Evolutionary conservation across 805 yeast genomes (phyloP), one percentile per base, ranked within the genome.

Genomic region (Wickerhamiella occidentalis): DNA sequence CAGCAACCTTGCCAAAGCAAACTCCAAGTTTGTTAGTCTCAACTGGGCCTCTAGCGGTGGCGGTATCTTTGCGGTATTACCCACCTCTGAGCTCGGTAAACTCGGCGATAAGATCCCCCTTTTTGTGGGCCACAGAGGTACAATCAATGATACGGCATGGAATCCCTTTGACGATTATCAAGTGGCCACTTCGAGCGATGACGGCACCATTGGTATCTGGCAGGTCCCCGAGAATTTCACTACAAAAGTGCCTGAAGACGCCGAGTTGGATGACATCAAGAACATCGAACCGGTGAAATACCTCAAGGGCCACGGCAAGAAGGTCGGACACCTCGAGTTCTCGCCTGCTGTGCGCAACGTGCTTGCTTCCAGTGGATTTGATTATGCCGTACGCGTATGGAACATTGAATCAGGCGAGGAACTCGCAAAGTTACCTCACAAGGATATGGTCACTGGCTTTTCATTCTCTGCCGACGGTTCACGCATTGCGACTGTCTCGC

Each of bases 21-120:
- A 92, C 64, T 90, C 96, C 35, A 81, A 82, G 64, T 92, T 77
- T 60, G 66, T 92, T 38, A 74, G 95, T 0, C 82, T 87, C 55
- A 87, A 85, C 64, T 87, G 96, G 95, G 86, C 85, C 52, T 74
- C 96, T 28, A 82, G 94, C 9, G 97, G 97, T 37, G 97, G 97
- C 54, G 99, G 99, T 48, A 94, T 97, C 0, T 88, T 92, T 70
- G 96, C 95, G 1, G 84, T 94, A 11, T 79, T 92, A 52, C 98
- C 98, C 1, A 69, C 85, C 22, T 63, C 64, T 7, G 96, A 90
- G 64, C 80, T 78, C 17, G 97, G 98, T 8, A 92, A 88, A 63
- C 80, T 88, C 6, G 96, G 96, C 3, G 99, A 92, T 58, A 78
- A 81, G 53, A 88, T 87, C 45, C 92, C 98, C 1, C 73, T 92